Percentiles rank a stretch among this genome's conserved stretches.
Evolutionary conservation across 805 yeast species (phyloP).

Genomic region (Candida broadrunensis): DNA sequence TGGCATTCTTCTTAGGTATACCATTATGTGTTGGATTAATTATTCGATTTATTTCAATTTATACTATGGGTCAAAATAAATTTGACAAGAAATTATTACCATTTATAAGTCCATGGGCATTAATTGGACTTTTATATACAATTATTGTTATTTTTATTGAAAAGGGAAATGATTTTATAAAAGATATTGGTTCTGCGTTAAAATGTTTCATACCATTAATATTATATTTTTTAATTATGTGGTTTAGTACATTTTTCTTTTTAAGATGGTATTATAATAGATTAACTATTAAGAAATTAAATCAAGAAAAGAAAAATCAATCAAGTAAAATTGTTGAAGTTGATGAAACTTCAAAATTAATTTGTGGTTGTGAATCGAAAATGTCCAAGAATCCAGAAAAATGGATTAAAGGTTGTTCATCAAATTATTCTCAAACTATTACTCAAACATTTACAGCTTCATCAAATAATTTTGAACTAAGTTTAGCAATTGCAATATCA

Average conservation of each 20-base stretch:
- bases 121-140: conserved; percentile 51
- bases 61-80: conserved; percentile 23
- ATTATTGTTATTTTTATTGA: conserved; percentile 50
- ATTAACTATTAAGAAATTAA: background rate
- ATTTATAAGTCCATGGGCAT: conserved; percentile 46
- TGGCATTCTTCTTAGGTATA: conserved; percentile 52
- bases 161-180: conserved; percentile 46
- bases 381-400: conserved; percentile 6
- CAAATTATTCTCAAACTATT: conserved; percentile 37
- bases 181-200: conserved; percentile 47
- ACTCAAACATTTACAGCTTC: conserved; percentile 59
- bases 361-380: conserved; percentile 42
- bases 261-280: conserved; percentile 3
- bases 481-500: conserved; percentile 52
- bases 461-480: conserved; percentile 50
- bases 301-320: conserved; percentile 1
- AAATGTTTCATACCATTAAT: conserved; percentile 49
- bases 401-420: conserved; percentile 30
- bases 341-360: conserved; percentile 10
- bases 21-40: conserved; percentile 47
- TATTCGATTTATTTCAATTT: conserved; percentile 29
- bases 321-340: background rate
- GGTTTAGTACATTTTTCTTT: conserved; percentile 30
- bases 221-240: conserved; percentile 45
- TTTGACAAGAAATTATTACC: conserved; percentile 37